A percentile compares a stretch with the other conserved stretches of the same genome.
phyloP scores from a whole-genome alignment of 2,329 filamentous ascomycete species.

The Purpureocillium takamizusanense region DNA sequence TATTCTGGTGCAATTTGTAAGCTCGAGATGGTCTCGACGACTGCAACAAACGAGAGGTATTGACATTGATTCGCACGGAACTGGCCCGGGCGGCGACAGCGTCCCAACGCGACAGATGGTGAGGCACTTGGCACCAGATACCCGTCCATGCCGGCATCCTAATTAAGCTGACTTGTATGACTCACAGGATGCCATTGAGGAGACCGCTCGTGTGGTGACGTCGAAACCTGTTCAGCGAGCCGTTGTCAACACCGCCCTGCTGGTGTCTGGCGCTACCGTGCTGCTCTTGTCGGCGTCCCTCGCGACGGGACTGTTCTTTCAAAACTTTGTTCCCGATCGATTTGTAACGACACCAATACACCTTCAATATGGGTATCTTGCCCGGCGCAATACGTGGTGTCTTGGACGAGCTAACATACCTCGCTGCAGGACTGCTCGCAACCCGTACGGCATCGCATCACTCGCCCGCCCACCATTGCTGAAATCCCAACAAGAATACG shows the following conservation, averaged over 20 bases:
- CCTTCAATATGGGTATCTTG: conserved; percentile 48
- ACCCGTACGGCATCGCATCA: conserved; percentile 43
- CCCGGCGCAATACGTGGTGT: conserved; percentile 17
- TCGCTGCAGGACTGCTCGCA: conserved; percentile 34
- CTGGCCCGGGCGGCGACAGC: too few relatives aligned
- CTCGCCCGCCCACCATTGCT: conserved; percentile 47
- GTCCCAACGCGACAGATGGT: conserved; percentile 2
- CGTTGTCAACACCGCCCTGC: conserved; percentile 36
- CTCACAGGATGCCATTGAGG: conserved; percentile 24
- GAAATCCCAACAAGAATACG: conserved; percentile 70
- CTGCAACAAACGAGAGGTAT: too few relatives aligned
- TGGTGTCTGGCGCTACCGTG: conserved; percentile 29
- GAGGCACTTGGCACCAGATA: neutral
- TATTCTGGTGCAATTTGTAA: too few relatives aligned
- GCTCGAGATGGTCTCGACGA: too few relatives aligned
- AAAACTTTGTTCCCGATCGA: conserved; percentile 46
- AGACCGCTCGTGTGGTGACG: conserved; percentile 30
- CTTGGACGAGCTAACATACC: neutral
- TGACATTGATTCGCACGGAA: too few relatives aligned
- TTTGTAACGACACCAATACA: conserved; percentile 42
- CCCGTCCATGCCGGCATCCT: neutral
- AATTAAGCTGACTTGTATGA: neutral
- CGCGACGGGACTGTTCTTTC: conserved; percentile 44
- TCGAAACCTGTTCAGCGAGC: conserved; percentile 42
- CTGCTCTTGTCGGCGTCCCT: conserved; percentile 39